Evolutionary conservation across 129 eudicot genomes (phyloP).

Genomic region (Tanacetum coccineum): DNA sequence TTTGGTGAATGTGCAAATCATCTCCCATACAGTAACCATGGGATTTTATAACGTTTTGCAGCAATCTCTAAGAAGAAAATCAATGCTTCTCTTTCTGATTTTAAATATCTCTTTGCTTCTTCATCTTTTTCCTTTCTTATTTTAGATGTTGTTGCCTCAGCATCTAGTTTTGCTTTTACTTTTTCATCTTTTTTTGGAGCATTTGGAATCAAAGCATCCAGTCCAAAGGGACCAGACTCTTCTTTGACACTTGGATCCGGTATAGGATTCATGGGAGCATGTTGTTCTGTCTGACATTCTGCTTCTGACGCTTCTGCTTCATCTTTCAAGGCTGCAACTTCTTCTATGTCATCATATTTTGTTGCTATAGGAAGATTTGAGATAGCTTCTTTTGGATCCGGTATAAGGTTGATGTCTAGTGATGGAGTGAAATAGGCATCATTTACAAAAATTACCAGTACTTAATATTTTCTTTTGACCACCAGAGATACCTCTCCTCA

Average conservation of each 20-base stretch:
- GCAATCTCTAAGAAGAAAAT: slow-evolving; percentile 80
- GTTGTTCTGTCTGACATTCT: slow-evolving; percentile 27
- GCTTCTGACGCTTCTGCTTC: slow-evolving; percentile 31
- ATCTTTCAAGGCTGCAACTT: slow-evolving; percentile 67
- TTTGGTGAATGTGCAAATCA: too few species aligned
- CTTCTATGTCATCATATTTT: slow-evolving; percentile 72
- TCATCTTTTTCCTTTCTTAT: slow-evolving; percentile 51
- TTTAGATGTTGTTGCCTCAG: slow-evolving; percentile 30
- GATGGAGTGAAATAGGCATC: too few species aligned
- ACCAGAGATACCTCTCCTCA: slow-evolving; percentile 90
- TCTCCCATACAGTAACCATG: too few species aligned
- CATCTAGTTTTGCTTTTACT: slow-evolving; percentile 41
- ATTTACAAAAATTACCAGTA: too few species aligned
- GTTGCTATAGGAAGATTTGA: slow-evolving; percentile 85
- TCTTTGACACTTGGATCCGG: slow-evolving; percentile 29
- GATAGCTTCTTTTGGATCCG: too few species aligned
- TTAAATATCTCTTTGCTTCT: slow-evolving; percentile 60
- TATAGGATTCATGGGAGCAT: slow-evolving; percentile 27
- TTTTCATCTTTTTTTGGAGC: slow-evolving; percentile 44
- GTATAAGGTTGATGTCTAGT: too few species aligned
- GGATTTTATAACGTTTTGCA: too few species aligned
- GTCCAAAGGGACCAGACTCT: too few species aligned
- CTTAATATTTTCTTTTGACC: slow-evolving; percentile 91
- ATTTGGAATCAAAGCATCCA: slow-evolving; percentile 63
- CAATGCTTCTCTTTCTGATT: slow-evolving; percentile 75